Conservation (phyloP, 371 early-diverging fungal genomes). For the Nematocida major region DNA sequence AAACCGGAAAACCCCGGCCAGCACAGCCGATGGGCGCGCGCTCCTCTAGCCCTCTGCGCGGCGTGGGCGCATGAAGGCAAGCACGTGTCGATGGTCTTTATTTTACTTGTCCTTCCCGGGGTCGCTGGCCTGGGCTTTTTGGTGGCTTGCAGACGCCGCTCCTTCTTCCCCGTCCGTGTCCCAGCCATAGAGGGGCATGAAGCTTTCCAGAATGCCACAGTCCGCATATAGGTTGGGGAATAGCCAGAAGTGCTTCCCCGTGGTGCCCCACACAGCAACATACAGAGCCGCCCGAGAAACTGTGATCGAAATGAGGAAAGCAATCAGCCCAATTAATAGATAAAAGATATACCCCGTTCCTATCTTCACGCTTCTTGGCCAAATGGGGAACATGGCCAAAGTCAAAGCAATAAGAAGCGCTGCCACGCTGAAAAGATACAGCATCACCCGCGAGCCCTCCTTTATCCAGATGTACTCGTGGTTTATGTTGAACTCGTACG, state of each 20-base stretch:
- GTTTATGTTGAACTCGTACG: constrained; percentile 49
- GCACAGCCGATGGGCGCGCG: background rate
- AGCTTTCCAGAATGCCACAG: constrained; percentile 87
- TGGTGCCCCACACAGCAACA: constrained; percentile 69
- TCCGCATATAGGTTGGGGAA: constrained; percentile 97
- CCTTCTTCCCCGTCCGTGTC: constrained; percentile 33
- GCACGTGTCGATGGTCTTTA: background rate
- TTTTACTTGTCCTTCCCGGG: background rate
- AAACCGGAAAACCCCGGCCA: background rate
- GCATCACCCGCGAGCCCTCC: constrained; percentile 74
- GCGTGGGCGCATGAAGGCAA: too few species aligned
- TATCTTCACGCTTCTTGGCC: constrained; percentile 78
- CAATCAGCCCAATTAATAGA: constrained; percentile 68
- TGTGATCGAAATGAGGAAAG: constrained; percentile 77
- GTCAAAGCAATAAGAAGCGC: constrained; percentile 73
- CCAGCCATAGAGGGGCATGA: constrained; percentile 87
- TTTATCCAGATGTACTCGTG: constrained; percentile 79
- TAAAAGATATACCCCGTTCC: constrained; percentile 75
- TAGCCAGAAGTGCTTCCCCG: constrained; percentile 87
- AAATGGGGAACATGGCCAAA: constrained; percentile 90
- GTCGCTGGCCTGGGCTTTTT: background rate
- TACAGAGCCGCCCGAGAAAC: constrained; percentile 81
- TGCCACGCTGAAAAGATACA: constrained; percentile 71
- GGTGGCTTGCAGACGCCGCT: constrained; percentile 30
- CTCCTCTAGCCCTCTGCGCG: too few species aligned